Base-by-base conservation (phyloP, 768 basidiomycete species). In the Rhodotorula graminis region DNA sequence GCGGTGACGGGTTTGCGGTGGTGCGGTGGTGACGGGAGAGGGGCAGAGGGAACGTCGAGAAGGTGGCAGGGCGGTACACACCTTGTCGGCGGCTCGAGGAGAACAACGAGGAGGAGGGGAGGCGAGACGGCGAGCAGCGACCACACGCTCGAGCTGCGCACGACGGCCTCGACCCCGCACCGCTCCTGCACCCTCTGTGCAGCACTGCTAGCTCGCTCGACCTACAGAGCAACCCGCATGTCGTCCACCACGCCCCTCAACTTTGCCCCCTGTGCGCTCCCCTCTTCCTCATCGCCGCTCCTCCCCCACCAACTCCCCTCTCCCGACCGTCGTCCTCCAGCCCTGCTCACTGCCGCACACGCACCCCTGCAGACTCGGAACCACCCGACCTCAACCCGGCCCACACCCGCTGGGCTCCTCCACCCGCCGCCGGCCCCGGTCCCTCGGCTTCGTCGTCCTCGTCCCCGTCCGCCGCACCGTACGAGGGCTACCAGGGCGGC, bases 231-330 rank as follows among this genome's bases (percentile, higher is more conserved):
- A 33, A 25, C 19, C 14, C 40, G 23, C 21, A 60, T 60, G 58
- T 7, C 31, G 0, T 31, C 37, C 9, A 47, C 71, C 1, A 73
- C 37, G 9, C 57, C 69, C 2, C 66, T 74, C 58, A 74, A 74
- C 56, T 74, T 74, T n/a, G 73, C 73, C 0, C 73, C 73, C 11
- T 74, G 73, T 70, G 16, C 31, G 65, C 25, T 53, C 0, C 40
- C 18, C 27, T 21, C 9, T 21, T 21, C 33, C 18, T 19, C 50
- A 29, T 16, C 23, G 23, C 29, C 31, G 4, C 40, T 33, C 23
- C 15, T 1, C 33, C 50, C 16, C 50, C 12, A 50, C 47, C 16
- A 33, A 42, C 50, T n/a, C 29, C 62, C 18, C 57, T 40, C 52
- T 14, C 52, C 8, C 6, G n/a, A 23, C 52, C 44, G 21, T n/a